Conservation (phyloP, 495 filamentous ascomycete species). For the Apodospora peruviana region DNA sequence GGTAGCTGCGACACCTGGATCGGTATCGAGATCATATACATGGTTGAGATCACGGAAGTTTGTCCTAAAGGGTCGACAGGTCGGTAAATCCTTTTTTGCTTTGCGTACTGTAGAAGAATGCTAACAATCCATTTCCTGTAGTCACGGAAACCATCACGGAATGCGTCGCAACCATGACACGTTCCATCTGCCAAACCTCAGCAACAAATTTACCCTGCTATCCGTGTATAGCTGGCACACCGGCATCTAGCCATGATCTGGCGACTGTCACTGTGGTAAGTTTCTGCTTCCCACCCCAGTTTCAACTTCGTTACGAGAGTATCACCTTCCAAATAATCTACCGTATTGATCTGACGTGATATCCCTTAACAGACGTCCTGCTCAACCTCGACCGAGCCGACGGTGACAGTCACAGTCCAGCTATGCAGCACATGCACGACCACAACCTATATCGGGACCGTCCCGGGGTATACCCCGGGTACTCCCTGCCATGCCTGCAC, state of each 20-base stretch:
- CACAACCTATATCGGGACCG: slow-evolving; percentile 21
- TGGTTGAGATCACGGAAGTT: slow-evolving; percentile 25
- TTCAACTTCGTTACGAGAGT: neutral
- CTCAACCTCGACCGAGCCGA: slow-evolving; percentile 12
- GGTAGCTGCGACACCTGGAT: slow-evolving; percentile 26
- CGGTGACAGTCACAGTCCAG: slow-evolving; percentile 23
- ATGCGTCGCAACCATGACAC: slow-evolving; percentile 22
- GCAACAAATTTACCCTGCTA: slow-evolving; percentile 32
- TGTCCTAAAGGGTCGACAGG: slow-evolving; percentile 26
- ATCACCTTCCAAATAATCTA: neutral
- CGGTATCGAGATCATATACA: slow-evolving; percentile 33
- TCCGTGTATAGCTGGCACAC: slow-evolving; percentile 24
- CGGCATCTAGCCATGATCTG: slow-evolving; percentile 14
- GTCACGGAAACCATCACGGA: slow-evolving; percentile 19
- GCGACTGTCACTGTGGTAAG: slow-evolving; percentile 31
- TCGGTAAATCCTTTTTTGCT: slow-evolving; percentile 1
- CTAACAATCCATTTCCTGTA: slow-evolving; percentile 2
- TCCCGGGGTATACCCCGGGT: slow-evolving; percentile 28
- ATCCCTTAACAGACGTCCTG: slow-evolving; percentile 18
- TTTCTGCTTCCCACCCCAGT: no score
- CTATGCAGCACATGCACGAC: slow-evolving; percentile 22
- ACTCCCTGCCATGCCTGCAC: slow-evolving; percentile 24
- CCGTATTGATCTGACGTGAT: neutral
- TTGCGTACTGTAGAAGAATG: no score
- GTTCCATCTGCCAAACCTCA: slow-evolving; percentile 34